Conservation (phyloP, 2,329 filamentous ascomycete genomes). For the Stachybotrys elegans region DNA sequence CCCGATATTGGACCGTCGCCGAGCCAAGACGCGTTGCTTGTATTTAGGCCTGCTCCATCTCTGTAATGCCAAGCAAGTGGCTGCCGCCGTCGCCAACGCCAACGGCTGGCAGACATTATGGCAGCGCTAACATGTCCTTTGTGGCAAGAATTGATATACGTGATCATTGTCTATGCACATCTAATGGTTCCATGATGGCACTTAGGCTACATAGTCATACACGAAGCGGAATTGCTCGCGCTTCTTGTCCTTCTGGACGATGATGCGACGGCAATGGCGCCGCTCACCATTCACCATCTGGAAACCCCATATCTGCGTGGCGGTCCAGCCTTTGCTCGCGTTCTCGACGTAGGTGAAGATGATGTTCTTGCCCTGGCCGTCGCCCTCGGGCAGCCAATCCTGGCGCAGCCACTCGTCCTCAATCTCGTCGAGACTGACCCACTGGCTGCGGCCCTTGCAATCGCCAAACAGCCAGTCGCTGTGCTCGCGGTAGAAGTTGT, state of each 20-base stretch:
- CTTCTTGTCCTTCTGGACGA: conserved; percentile 46
- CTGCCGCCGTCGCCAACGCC: no score
- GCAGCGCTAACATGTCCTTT: no score
- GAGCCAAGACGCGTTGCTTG: background rate
- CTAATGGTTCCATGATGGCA: no score
- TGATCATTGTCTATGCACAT: no score
- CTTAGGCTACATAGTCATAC: conserved; percentile 41
- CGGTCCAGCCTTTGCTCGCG: conserved; percentile 48
- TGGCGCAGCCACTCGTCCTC: conserved; percentile 50
- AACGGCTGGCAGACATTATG: no score
- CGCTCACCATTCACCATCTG: conserved; percentile 47
- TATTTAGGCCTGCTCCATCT: conserved; percentile 9
- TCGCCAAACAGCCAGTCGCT: conserved; percentile 75
- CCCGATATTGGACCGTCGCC: conserved; percentile 6
- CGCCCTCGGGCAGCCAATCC: conserved; percentile 57
- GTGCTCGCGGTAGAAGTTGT: conserved; percentile 55
- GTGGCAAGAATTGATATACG: no score
- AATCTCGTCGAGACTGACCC: conserved; percentile 41
- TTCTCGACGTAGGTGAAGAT: conserved; percentile 60
- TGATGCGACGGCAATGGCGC: conserved; percentile 47
- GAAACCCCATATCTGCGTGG: conserved; percentile 57
- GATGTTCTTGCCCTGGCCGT: conserved; percentile 48
- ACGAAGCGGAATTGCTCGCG: conserved; percentile 47
- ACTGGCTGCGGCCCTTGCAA: conserved; percentile 56
- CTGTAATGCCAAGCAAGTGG: no score